Percentiles rank a stretch among this genome's conserved stretches.
Conservation (phyloP, 23 red algal genomes). For the Gracilaria gracilis region DNA sequence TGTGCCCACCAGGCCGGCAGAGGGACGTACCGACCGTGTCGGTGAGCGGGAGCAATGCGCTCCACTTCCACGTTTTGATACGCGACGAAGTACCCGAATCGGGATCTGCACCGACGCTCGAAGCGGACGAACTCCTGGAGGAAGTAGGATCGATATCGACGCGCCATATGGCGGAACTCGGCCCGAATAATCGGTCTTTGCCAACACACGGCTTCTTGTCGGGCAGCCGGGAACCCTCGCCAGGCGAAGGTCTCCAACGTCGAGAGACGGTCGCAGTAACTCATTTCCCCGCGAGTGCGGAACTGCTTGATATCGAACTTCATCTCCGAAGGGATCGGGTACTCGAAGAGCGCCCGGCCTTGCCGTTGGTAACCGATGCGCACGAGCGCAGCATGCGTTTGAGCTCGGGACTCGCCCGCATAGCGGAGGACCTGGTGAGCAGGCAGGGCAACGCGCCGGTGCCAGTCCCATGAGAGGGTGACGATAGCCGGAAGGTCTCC, state of each 20-base stretch:
- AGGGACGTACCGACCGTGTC: neutral
- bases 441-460: too few species aligned
- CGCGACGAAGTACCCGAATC: neutral
- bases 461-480: too few species aligned
- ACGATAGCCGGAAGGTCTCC: too few species aligned
- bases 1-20: neutral
- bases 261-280: neutral
- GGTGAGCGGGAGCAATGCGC: neutral
- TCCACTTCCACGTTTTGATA: constrained; percentile 33
- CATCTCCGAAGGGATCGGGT: too few species aligned
- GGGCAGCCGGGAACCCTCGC: too few species aligned
- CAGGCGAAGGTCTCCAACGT: neutral
- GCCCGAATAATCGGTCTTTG: neutral
- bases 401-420: too few species aligned
- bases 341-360: too few species aligned
- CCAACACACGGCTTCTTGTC: neutral
- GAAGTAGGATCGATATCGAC: too few species aligned
- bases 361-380: too few species aligned
- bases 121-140: too few species aligned
- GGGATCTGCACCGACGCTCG: neutral
- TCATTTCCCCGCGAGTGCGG: constrained; percentile 27
- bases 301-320: neutral
- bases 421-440: too few species aligned
- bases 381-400: too few species aligned
- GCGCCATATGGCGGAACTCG: neutral